phyloP scores from a whole-genome alignment of 2,329 filamentous ascomycete genomes.

The Aureobasidium sp. region DNA sequence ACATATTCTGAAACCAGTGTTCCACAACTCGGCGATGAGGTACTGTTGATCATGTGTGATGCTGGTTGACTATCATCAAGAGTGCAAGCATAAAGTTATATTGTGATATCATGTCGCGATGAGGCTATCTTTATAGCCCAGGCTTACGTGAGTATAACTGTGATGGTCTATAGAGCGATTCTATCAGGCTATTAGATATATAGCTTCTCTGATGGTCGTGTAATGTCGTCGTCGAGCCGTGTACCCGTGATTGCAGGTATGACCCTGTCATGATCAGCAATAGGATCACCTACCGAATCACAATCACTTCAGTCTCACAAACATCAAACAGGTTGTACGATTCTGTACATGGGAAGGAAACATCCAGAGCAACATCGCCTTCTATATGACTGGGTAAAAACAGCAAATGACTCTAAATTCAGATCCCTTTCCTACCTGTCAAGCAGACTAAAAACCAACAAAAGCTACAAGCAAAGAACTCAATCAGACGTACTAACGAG shows the following conservation, averaged over 20 bases:
- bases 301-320: neutral
- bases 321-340: no score
- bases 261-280: neutral
- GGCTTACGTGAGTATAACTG: neutral
- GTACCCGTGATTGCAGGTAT: neutral
- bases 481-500: no score
- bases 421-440: neutral
- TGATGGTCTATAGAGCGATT: neutral
- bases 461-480: neutral
- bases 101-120: neutral
- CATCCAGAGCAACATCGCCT: no score
- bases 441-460: neutral
- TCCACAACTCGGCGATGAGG: neutral
- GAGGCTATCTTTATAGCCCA: neutral
- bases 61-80: neutral
- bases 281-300: neutral
- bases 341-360: no score
- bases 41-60: neutral
- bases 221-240: neutral
- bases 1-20: neutral
- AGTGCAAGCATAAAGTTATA: neutral
- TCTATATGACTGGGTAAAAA: no score
- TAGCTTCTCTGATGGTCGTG: neutral
- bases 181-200: neutral
- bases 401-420: no score